These are phyloP conservation scores for Ceratobasidium sp. DNA, from an alignment of 1,284 basidiomycete species.

Conservation along the genomic window DNA sequence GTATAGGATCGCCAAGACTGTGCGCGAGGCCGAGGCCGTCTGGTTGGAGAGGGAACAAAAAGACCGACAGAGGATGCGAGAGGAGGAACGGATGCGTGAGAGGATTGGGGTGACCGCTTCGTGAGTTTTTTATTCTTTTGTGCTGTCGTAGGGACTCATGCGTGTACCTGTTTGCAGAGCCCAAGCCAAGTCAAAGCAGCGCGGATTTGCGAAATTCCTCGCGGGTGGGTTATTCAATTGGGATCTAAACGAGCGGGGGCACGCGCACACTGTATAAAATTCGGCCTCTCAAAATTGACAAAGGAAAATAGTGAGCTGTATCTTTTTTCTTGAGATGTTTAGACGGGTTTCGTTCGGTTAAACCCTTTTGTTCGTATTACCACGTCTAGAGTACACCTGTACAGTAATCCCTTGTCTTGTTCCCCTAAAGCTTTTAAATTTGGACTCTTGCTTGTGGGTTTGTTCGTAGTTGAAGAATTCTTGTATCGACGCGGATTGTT, in stretches of 20 bases:
- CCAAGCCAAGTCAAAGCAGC: neutral
- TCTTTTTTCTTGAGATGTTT: too few species aligned
- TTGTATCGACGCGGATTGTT: too few species aligned
- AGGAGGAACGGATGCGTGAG: constrained; percentile 31
- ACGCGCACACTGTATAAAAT: constrained; percentile 16
- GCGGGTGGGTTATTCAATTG: neutral
- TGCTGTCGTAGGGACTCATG: neutral
- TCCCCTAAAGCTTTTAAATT: too few species aligned
- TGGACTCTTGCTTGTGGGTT: too few species aligned
- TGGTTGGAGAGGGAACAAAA: constrained; percentile 28
- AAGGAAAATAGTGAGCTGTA: too few species aligned
- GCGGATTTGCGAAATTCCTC: neutral
- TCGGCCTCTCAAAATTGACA: too few species aligned
- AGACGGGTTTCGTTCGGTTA: too few species aligned
- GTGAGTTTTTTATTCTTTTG: neutral
- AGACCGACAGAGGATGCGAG: constrained; percentile 13
- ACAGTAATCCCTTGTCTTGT: too few species aligned
- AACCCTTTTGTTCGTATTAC: too few species aligned
- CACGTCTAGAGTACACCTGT: too few species aligned
- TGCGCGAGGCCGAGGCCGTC: constrained; percentile 26
- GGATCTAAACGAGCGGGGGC: neutral
- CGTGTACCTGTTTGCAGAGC: neutral
- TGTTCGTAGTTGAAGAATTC: too few species aligned
- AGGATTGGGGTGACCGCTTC: neutral
- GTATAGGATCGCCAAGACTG: constrained; percentile 27